Evolutionary conservation across 202 grass and related monocot genomes (phyloP).

Genomic region (Schoenoplectus tabernaemontani): DNA sequence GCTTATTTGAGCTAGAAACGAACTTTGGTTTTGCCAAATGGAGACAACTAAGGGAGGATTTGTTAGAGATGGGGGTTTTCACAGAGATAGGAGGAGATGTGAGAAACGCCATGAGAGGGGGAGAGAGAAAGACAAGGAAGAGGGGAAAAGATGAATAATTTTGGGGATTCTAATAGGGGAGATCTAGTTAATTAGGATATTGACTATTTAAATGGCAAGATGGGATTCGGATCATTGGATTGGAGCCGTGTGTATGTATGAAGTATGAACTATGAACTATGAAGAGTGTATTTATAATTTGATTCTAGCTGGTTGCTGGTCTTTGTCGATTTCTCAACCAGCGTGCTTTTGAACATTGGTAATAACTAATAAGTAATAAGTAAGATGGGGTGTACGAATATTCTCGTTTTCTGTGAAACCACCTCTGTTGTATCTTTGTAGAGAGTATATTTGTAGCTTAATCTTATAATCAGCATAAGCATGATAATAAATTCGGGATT

Average conservation of each 20-base stretch:
- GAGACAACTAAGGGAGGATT: background rate
- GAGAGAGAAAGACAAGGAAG: no score
- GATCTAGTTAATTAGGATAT: no score
- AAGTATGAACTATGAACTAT: no score
- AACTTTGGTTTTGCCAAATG: background rate
- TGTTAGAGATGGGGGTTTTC: conserved; percentile 10
- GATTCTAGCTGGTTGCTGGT: background rate
- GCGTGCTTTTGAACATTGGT: background rate
- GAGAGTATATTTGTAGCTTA: no score
- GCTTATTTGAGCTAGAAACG: background rate
- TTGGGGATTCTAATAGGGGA: background rate
- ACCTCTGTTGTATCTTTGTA: background rate
- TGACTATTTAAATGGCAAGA: background rate
- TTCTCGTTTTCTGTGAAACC: background rate
- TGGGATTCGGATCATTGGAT: background rate
- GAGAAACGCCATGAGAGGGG: conserved; percentile 27
- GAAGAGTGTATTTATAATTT: no score
- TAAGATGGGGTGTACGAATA: background rate
- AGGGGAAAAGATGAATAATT: background rate
- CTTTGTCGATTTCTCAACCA: background rate
- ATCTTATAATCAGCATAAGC: no score
- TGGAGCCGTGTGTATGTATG: background rate
- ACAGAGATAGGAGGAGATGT: conserved; percentile 13
- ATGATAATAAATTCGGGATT: no score
- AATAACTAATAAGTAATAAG: background rate